These are phyloP conservation scores for Gomphus sp. DNA, from an alignment of 1,284 basidiomycete genomes.

Conservation along the genomic window DNA sequence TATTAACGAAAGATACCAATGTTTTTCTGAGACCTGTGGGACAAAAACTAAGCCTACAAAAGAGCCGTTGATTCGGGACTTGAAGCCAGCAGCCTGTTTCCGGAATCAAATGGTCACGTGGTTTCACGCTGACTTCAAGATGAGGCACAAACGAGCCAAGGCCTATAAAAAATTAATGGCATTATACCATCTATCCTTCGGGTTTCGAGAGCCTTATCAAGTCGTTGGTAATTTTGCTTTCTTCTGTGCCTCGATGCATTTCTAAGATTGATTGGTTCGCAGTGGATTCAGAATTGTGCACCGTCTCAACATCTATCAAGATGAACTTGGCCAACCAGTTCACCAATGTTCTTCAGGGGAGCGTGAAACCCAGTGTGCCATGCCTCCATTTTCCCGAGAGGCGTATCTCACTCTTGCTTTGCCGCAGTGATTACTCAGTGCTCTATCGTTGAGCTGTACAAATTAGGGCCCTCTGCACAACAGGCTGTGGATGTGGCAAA, in stretches of 20 bases:
- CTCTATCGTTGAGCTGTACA: conserved; percentile 85
- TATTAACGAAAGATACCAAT: background rate
- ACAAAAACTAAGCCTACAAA: too few species aligned
- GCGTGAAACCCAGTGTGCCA: conserved; percentile 42
- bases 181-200: conserved; percentile 76
- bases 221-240: conserved; percentile 52
- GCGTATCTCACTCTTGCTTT: background rate
- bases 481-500: conserved; percentile 82
- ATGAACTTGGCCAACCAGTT: conserved; percentile 72
- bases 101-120: too few species aligned
- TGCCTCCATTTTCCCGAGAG: conserved; percentile 14
- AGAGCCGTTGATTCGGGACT: too few species aligned
- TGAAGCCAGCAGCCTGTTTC: too few species aligned
- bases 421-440: conserved; percentile 91
- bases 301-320: conserved; percentile 57
- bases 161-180: conserved; percentile 88
- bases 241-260: conserved; percentile 7
- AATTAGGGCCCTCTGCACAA: conserved; percentile 64
- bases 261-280: conserved; percentile 8
- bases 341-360: conserved; percentile 67
- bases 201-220: conserved; percentile 88
- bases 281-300: conserved; percentile 87
- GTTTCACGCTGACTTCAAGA: conserved; percentile 23
- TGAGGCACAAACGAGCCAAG: conserved; percentile 92
- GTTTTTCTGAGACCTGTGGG: too few species aligned